Base-by-base conservation (phyloP, 1,139 yeast species). In the Wickerhamomyces sp. region DNA sequence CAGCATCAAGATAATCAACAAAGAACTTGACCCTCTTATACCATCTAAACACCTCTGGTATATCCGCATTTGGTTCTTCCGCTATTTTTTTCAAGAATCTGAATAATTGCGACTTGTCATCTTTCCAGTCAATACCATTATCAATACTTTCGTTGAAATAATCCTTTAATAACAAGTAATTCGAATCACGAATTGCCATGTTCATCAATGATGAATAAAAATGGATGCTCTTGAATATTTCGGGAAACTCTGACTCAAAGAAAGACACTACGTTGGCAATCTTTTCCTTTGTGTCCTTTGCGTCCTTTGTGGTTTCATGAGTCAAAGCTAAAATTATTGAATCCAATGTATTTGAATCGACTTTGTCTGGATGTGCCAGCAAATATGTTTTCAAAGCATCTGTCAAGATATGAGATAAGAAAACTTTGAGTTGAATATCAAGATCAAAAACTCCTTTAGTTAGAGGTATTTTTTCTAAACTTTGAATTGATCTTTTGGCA, bases 61-160 rank as follows among this genome's bases (percentile, higher is more conserved):
- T 39, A 16, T 58, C 54, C 13, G 55, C 58, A 36, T 41, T 54
- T 45, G 55, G 59, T 40, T 25, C 56, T 49, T 38, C 46, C 29
- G 36, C 49, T 38, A 50, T 15, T 3, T 37, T 24, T 4, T 31
- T 35, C 15, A 50, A 33, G 15, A 49, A 35, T 10, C 54, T 55
- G 38, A 60, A 61, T 19, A 61, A 55, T 37, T 51, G 56, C 35
- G 35, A 35, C 22, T 39, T 54, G 35, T 50, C 36, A 5, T 24
- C 31, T 35, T 45, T 37, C 79, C 79, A 74, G 31, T 63, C 63
- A n/a, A 68, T 62, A 22, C 74, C 73, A 28, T 61, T 54, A 5
- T 53, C 43, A 13, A 68, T 51, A 35, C 67, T 56, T n/a, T 58
- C 50, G n/a, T 64, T 51, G 44, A 72, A 72, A 10, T 63, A 40